A percentile compares a stretch with the other conserved stretches of the same genome.
Conservation (phyloP, 371 early-diverging fungal species). For the Edhazardia aedis region DNA sequence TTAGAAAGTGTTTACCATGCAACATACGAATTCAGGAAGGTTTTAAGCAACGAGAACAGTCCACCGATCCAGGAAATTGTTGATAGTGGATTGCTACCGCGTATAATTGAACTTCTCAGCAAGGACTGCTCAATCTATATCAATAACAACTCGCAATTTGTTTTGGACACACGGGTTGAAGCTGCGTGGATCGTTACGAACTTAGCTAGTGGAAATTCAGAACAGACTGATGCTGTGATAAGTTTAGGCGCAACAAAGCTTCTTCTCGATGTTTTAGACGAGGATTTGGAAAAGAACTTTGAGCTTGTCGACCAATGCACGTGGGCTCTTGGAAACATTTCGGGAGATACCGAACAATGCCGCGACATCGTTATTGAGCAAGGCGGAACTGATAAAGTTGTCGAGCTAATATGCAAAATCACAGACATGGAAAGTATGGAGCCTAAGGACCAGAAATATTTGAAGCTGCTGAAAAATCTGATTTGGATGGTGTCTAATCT, state of each 20-base stretch:
- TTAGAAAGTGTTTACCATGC: conserved; percentile 28
- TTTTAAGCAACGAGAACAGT: conserved; percentile 31
- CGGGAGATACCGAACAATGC: conserved; percentile 45
- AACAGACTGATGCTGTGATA: conserved; percentile 37
- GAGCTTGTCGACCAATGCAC: conserved; percentile 42
- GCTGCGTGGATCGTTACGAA: conserved; percentile 48
- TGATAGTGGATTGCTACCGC: conserved; percentile 38
- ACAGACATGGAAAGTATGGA: not conserved
- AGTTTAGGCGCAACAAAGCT: conserved; percentile 22
- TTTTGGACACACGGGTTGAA: conserved; percentile 27
- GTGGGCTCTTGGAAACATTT: conserved; percentile 47
- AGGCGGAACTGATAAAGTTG: conserved; percentile 19
- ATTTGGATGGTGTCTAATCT: conserved; percentile 46
- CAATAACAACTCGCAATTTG: not conserved
- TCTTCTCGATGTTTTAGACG: conserved; percentile 31
- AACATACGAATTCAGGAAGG: conserved; percentile 35
- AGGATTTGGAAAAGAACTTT: conserved; percentile 16
- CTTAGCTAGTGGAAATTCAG: conserved; percentile 42
- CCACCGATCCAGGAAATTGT: conserved; percentile 46
- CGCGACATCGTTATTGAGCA: conserved; percentile 35
- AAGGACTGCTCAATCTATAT: conserved; percentile 7
- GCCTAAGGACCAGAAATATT: conserved; percentile 2
- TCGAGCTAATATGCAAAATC: conserved; percentile 15
- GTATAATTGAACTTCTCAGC: conserved; percentile 36
- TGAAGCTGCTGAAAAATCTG: conserved; percentile 37